Evolutionary conservation across 331 rosid species (phyloP).

Genomic region (Phaseolus coccineus): DNA sequence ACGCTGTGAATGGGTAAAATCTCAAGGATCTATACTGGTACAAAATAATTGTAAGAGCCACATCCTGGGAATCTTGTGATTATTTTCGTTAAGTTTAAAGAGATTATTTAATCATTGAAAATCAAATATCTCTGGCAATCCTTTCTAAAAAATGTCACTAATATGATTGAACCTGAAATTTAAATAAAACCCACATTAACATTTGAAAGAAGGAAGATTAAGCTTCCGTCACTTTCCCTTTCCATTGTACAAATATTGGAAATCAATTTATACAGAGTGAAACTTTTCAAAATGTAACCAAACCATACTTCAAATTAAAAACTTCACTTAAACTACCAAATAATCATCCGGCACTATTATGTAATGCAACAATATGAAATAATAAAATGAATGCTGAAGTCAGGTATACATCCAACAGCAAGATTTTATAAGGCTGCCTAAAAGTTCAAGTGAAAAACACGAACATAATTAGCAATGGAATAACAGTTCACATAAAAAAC

Average conservation of each 20-base stretch:
- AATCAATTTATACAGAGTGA: background rate
- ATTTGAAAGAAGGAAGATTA: background rate
- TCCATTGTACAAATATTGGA: background rate
- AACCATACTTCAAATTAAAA: background rate
- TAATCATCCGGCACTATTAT: background rate
- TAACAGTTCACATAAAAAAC: background rate
- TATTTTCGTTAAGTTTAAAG: slow-evolving; percentile 14
- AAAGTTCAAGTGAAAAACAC: background rate
- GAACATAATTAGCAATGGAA: slow-evolving; percentile 1
- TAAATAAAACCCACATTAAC: background rate
- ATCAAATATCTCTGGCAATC: background rate
- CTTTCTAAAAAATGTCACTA: slow-evolving; percentile 7
- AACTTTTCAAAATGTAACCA: background rate
- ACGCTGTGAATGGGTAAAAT: too few species aligned
- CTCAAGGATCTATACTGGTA: too few species aligned
- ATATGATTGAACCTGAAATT: background rate
- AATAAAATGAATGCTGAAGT: background rate
- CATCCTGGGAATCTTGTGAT: background rate
- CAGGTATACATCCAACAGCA: background rate
- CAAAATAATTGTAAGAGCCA: background rate
- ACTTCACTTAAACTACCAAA: background rate
- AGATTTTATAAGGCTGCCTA: slow-evolving; percentile 1
- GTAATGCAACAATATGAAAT: background rate
- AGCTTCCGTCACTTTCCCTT: background rate
- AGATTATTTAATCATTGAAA: slow-evolving; percentile 16